Evolutionary conservation across 2,329 filamentous ascomycete genomes (phyloP).

Genomic region (Geoglossum cookeanum): DNA sequence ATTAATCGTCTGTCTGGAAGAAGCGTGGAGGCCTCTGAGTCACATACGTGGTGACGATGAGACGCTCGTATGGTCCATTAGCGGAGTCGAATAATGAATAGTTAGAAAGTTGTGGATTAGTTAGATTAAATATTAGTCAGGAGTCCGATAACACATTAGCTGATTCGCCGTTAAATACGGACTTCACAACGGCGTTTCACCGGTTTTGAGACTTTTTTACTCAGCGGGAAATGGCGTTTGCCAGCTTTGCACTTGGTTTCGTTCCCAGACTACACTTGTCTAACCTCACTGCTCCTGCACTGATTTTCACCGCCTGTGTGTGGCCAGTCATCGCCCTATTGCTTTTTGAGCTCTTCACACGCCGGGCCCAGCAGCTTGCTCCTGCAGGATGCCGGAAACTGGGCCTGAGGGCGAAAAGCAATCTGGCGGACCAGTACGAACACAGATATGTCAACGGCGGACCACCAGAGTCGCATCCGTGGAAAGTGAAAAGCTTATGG

Average conservation of each 20-base stretch:
- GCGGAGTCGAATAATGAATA: background rate
- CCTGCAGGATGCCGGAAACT: conserved; percentile 33
- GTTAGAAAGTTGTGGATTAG: background rate
- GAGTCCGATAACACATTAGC: background rate
- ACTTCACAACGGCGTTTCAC: too few species aligned
- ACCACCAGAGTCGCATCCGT: conserved; percentile 16
- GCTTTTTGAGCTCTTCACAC: conserved; percentile 13
- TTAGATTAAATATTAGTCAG: background rate
- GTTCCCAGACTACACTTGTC: background rate
- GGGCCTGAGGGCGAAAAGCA: conserved; percentile 29
- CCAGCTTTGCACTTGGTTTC: background rate
- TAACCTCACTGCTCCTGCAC: conserved; percentile 13
- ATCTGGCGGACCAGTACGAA: conserved; percentile 37
- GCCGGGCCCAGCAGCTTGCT: conserved; percentile 13
- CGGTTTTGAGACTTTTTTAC: too few species aligned
- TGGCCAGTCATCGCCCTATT: conserved; percentile 16
- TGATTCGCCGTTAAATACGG: too few species aligned
- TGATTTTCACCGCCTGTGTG: conserved; percentile 15
- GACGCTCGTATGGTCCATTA: background rate
- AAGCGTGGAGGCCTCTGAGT: background rate
- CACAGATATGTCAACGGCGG: conserved; percentile 23
- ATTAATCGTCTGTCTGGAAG: background rate
- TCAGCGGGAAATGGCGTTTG: background rate
- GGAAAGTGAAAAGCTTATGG: conserved; percentile 48
- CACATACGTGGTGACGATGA: background rate